phyloP scores from a whole-genome alignment of 2,329 filamentous ascomycete genomes.

The Hypoxylon sp. region DNA sequence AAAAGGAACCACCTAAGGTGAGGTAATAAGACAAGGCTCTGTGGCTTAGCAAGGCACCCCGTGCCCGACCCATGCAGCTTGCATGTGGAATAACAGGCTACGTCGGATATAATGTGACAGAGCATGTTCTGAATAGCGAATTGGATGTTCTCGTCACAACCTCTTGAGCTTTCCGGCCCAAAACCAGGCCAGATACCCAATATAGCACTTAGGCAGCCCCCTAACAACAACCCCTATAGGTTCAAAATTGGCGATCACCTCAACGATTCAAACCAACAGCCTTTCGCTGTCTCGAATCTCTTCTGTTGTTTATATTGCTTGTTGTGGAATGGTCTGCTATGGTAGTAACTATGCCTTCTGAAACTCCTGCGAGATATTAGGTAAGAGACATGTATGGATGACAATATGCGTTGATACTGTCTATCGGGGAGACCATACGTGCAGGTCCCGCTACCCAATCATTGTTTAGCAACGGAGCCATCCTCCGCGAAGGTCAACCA shows the following conservation, averaged over 20 bases:
- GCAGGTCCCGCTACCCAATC: slow-evolving; percentile 22
- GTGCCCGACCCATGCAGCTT: background rate
- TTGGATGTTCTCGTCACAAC: background rate
- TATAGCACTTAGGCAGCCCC: too few species aligned
- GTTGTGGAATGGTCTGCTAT: background rate
- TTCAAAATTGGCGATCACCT: too few species aligned
- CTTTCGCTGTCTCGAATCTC: too few species aligned
- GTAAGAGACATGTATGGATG: background rate
- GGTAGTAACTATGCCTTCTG: background rate
- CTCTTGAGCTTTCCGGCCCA: too few species aligned
- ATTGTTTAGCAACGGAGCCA: slow-evolving; percentile 37
- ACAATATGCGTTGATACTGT: background rate
- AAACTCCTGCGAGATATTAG: background rate
- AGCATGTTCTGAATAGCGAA: background rate
- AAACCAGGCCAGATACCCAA: background rate
- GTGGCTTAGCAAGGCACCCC: background rate
- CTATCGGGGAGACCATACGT: slow-evolving; percentile 22
- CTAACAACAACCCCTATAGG: too few species aligned
- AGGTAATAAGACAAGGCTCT: too few species aligned
- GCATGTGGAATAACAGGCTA: background rate
- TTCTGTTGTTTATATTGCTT: background rate
- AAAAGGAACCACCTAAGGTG: too few species aligned
- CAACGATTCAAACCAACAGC: too few species aligned
- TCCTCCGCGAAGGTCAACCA: slow-evolving; percentile 39
- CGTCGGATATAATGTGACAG: too few species aligned